Evolutionary conservation across 192 early-diverging fungal genomes (phyloP), one percentile per base, ranked within the genome.

Genomic region (Umbelopsis sp.): DNA sequence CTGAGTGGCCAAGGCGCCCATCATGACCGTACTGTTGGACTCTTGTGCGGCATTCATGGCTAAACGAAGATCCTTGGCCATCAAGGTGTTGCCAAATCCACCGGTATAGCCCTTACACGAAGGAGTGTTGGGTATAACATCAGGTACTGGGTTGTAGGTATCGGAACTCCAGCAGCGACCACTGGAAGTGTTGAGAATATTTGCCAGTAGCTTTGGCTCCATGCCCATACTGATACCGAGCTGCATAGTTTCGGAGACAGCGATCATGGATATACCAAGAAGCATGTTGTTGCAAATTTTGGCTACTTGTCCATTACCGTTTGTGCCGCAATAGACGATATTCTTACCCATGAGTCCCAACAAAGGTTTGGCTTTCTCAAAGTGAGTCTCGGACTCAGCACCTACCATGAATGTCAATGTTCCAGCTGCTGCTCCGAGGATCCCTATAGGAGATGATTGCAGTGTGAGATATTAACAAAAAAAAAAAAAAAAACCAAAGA

Each of bases 231-330:
- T 80, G 21, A 91, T 81, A 22, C 97, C 97, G 11, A 99, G 87
- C 73, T 93, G 92, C 91, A 99, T 92, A 9, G 97, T 88, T 83
- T 99, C 97, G 0, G 92, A 85, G 0, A 92, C 90, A 22, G 91
- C 97, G 38, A 97, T 86, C 97, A 99, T 99, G 22, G 91, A 90
- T 71, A 96, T 93, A 11, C 93, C 97, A 26, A 98, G 83, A 34
- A 99, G 77, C 90, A 97, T 93, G 78, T 99, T 99, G 85, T 99
- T 99, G 84, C 94, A 95, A 53, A 99, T 96, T 78, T 99, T 99
- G 62, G 95, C 96, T 0, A 93, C 91, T 72, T 95, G 95, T 3
- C 96, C 96, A 14, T 88, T 90, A 2, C 96, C 96, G 77, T 88
- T 82, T 0, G 71, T 71, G 14, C 97, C 96, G 78, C 95, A 97